phyloP scores from a whole-genome alignment of 495 filamentous ascomycete genomes.

The Aspergillus olivimuriae region DNA sequence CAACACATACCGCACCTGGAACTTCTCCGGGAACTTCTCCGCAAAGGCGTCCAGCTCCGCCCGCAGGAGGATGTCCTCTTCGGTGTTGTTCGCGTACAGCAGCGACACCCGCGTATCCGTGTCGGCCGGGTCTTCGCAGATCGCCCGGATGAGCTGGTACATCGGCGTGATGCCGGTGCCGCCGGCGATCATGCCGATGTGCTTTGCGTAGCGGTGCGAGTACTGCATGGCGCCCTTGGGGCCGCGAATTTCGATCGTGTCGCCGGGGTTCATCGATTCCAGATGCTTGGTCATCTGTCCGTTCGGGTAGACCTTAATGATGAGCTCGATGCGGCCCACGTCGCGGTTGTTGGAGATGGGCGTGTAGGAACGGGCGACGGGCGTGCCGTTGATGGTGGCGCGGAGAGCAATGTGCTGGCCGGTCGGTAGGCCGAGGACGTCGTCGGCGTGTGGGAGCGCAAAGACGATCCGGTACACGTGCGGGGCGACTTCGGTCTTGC shows the following conservation, averaged over 20 bases:
- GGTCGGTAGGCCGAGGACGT: conserved; percentile 36
- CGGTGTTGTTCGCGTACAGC: conserved; percentile 38
- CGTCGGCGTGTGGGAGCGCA: conserved; percentile 25
- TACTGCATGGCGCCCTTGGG: conserved; percentile 46
- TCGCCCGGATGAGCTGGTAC: conserved; percentile 47
- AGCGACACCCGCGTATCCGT: conserved; percentile 39
- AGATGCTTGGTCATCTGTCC: conserved; percentile 37
- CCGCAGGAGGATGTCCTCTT: conserved; percentile 34
- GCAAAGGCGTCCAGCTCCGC: conserved; percentile 44
- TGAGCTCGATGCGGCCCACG: conserved; percentile 29
- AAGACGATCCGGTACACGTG: conserved; percentile 37
- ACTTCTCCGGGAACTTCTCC: conserved; percentile 24
- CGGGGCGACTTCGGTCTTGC: conserved; percentile 27
- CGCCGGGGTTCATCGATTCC: conserved; percentile 28
- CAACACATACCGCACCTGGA: conserved; percentile 40
- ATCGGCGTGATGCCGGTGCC: conserved; percentile 54
- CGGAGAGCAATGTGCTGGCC: conserved; percentile 40
- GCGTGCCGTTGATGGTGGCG: conserved; percentile 30
- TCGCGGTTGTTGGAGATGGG: conserved; percentile 39
- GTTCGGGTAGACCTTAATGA: conserved; percentile 36
- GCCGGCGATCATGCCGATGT: conserved; percentile 45
- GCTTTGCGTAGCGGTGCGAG: conserved; percentile 19
- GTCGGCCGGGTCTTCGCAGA: conserved; percentile 42
- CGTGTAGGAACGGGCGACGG: conserved; percentile 37
- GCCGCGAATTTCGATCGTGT: conserved; percentile 39